A percentile compares a stretch with the other conserved stretches of the same genome.
Conservation (phyloP, 163 green algal species). For the Botryococcus braunii region DNA sequence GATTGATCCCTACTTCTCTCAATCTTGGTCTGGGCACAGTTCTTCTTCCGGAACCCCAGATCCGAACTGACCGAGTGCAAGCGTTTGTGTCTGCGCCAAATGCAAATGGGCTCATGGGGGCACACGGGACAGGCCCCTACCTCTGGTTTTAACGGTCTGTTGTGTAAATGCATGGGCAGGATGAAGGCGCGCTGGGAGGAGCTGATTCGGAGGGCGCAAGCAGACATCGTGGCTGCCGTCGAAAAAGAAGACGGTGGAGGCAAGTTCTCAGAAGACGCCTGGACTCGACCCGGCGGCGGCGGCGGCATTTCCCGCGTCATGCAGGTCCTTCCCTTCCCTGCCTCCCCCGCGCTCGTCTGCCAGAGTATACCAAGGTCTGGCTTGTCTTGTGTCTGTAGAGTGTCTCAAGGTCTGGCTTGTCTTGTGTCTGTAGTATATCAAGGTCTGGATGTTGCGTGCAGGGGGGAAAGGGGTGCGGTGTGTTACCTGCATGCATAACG, state of each 20-base stretch:
- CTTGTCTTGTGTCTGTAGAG: too few relatives aligned
- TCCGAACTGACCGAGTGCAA: not conserved
- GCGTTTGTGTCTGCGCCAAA: not conserved
- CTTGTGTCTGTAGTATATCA: too few relatives aligned
- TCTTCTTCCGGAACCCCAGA: not conserved
- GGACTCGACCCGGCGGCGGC: slow-evolving; percentile 79
- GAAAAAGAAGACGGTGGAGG: slow-evolving; percentile 71
- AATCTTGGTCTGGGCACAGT: not conserved
- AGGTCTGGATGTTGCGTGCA: too few relatives aligned
- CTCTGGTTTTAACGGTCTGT: too few relatives aligned
- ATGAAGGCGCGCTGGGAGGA: slow-evolving; percentile 84
- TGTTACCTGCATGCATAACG: too few relatives aligned
- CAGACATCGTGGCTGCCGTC: slow-evolving; percentile 84
- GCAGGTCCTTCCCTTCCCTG: slow-evolving; percentile 35
- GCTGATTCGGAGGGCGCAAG: slow-evolving; percentile 84
- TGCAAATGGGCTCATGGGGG: slow-evolving; percentile 1
- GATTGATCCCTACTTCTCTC: not conserved
- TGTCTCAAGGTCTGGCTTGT: too few relatives aligned
- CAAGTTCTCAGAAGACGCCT: slow-evolving; percentile 90
- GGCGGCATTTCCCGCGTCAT: slow-evolving; percentile 94
- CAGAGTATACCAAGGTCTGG: too few relatives aligned
- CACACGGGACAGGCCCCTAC: too few relatives aligned
- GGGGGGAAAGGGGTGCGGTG: too few relatives aligned
- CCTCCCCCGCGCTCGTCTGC: too few relatives aligned
- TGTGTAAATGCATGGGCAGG: slow-evolving; percentile 34